A percentile compares a stretch with the other conserved stretches of the same genome.
Evolutionary conservation across 768 basidiomycete genomes (phyloP).

Genomic region (Boletus eberwhitei): DNA sequence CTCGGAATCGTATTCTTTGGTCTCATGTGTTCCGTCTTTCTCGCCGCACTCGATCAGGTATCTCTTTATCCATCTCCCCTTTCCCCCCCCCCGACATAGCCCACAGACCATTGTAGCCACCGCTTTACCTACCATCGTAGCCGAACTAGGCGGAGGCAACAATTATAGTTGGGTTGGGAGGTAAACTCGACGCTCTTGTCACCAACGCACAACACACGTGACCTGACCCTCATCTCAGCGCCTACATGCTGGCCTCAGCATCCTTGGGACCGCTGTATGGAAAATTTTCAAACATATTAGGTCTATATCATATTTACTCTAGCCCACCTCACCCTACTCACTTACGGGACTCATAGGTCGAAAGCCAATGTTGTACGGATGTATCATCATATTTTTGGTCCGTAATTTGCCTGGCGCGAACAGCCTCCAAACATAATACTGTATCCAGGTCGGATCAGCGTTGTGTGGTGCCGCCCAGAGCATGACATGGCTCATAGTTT

Average conservation of each 20-base stretch:
- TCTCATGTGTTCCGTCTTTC: conserved; percentile 41
- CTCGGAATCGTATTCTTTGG: conserved; percentile 42
- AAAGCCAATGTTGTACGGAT: conserved; percentile 36
- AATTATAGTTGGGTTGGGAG: conserved; percentile 51
- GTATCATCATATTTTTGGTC: conserved; percentile 38
- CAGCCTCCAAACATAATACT: not conserved
- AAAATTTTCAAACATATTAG: conserved; percentile 43
- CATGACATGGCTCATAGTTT: conserved; percentile 41
- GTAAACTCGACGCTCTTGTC: conserved; percentile 17
- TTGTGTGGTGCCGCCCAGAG: conserved; percentile 43
- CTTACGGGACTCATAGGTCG: conserved; percentile 24
- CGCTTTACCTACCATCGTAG: conserved; percentile 49
- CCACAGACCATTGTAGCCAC: conserved; percentile 46
- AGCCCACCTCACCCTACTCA: not conserved
- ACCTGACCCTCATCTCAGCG: conserved; percentile 24
- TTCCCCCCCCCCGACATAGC: not conserved
- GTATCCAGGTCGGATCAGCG: conserved; percentile 33
- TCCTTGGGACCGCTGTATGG: conserved; percentile 45
- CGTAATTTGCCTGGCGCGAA: conserved; percentile 1
- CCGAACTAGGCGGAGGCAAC: conserved; percentile 40
- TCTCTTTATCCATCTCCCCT: not conserved
- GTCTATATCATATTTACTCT: conserved; percentile 12
- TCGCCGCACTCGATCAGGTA: conserved; percentile 50
- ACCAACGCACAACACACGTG: not conserved
- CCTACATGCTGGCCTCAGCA: conserved; percentile 46